These are phyloP conservation scores for Rheum nobile DNA, from an alignment of 148 eudicot genomes.

Conservation along the genomic window DNA sequence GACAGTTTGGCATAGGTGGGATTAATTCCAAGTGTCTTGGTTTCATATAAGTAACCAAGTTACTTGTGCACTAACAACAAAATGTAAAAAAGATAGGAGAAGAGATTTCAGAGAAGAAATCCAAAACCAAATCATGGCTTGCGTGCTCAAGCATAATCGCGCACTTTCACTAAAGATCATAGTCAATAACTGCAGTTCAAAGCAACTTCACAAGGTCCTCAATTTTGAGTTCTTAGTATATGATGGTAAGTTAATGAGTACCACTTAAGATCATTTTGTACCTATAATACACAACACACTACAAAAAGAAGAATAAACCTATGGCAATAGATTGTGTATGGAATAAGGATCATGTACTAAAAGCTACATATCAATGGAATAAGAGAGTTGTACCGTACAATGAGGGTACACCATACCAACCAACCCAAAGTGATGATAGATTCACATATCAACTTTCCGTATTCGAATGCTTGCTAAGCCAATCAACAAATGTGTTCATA, in stretches of 20 bases:
- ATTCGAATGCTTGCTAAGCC: not conserved
- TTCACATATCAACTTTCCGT: not conserved
- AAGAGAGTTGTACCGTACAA: too few species aligned
- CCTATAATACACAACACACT: too few species aligned
- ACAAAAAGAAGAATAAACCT: too few species aligned
- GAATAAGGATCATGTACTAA: too few species aligned
- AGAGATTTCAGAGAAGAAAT: not conserved
- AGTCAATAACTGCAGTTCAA: too few species aligned
- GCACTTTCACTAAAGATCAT: not conserved
- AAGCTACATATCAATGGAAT: too few species aligned
- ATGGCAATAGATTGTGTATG: too few species aligned
- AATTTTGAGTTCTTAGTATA: too few species aligned
- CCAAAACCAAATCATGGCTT: not conserved
- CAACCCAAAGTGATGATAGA: not conserved
- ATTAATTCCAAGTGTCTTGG: not conserved
- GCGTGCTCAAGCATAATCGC: not conserved
- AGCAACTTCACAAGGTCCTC: too few species aligned
- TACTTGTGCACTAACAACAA: not conserved
- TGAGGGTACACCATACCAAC: not conserved
- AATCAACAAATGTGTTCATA: not conserved
- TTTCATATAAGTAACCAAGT: not conserved
- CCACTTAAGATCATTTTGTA: too few species aligned
- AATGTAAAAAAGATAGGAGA: not conserved
- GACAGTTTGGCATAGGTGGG: not conserved
- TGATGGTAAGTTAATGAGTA: too few species aligned